A percentile compares a stretch with the other conserved stretches of the same genome.
phyloP scores from a whole-genome alignment of 1,139 yeast genomes.

The Kodamaea sp. region DNA sequence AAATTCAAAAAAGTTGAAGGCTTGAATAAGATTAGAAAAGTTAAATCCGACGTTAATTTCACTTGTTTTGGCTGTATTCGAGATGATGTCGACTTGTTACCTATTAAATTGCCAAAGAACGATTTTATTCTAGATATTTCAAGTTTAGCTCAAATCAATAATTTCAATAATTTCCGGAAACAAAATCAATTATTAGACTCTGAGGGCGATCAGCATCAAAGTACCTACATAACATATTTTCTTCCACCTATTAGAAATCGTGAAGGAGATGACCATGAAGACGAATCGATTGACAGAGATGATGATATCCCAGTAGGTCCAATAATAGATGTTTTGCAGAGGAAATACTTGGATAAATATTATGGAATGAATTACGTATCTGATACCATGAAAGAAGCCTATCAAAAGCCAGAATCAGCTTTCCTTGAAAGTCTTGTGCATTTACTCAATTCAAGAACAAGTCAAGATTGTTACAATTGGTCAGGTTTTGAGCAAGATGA shows the following conservation, averaged over 20 bases:
- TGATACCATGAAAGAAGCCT: not conserved
- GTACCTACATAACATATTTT: constrained; percentile 27
- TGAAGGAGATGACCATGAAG: constrained; percentile 13
- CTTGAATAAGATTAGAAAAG: constrained; percentile 53
- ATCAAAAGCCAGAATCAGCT: constrained; percentile 1
- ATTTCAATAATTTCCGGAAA: constrained; percentile 19
- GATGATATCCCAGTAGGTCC: not conserved
- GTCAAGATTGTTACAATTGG: no score
- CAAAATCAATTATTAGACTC: constrained; percentile 32
- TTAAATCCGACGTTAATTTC: constrained; percentile 64
- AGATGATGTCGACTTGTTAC: constrained; percentile 57
- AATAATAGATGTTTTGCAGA: not conserved
- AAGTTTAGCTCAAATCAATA: constrained; percentile 35
- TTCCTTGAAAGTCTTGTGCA: not conserved
- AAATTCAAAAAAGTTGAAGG: constrained; percentile 56
- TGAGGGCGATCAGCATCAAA: constrained; percentile 13
- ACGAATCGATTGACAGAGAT: not conserved
- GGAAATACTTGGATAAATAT: not conserved
- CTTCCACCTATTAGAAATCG: constrained; percentile 20
- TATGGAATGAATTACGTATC: not conserved
- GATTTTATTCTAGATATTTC: constrained; percentile 46
- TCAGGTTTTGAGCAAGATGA: constrained; percentile 4
- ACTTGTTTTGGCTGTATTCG: constrained; percentile 67
- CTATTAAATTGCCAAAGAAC: constrained; percentile 45
- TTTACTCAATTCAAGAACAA: no score